Percentiles rank a stretch among this genome's conserved stretches.
These are phyloP conservation scores for Podospora conica DNA, from an alignment of 495 filamentous ascomycete genomes.

Conservation along the genomic window DNA sequence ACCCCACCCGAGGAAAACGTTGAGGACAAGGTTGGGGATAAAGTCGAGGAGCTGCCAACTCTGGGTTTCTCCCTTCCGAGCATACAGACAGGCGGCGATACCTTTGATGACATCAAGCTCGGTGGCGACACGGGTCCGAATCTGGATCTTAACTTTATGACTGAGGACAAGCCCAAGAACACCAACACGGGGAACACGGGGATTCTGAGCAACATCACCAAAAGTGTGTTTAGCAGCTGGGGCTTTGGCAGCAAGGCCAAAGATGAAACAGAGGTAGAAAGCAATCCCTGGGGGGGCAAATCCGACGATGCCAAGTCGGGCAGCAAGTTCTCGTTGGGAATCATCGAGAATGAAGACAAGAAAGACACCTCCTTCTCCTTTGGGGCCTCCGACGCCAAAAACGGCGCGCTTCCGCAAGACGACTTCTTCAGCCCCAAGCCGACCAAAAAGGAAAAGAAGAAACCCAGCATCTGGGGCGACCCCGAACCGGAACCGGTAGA, in stretches of 20 bases:
- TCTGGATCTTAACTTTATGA: slow-evolving; percentile 31
- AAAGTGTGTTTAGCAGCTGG: slow-evolving; percentile 13
- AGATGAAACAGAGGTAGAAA: slow-evolving; percentile 23
- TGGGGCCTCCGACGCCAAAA: slow-evolving; percentile 17
- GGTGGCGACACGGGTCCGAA: slow-evolving; percentile 35
- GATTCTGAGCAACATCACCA: slow-evolving; percentile 34
- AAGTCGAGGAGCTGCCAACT: slow-evolving; percentile 9
- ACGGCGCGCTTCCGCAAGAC: slow-evolving; percentile 29
- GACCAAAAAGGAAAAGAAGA: slow-evolving; percentile 31
- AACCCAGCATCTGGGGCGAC: neutral
- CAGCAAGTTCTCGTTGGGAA: slow-evolving; percentile 24
- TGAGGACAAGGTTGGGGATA: neutral
- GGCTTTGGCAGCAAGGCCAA: slow-evolving; percentile 11
- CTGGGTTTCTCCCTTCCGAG: slow-evolving; percentile 17
- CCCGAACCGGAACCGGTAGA: neutral
- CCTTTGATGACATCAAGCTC: slow-evolving; percentile 48
- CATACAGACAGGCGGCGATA: slow-evolving; percentile 10
- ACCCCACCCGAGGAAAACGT: slow-evolving; percentile 14
- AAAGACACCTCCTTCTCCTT: slow-evolving; percentile 29
- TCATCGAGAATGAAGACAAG: slow-evolving; percentile 23
- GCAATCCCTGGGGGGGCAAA: slow-evolving; percentile 38
- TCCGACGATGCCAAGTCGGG: slow-evolving; percentile 41
- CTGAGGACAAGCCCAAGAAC: slow-evolving; percentile 25
- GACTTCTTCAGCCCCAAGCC: slow-evolving; percentile 27
- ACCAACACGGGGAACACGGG: slow-evolving; percentile 27